Percentiles rank a stretch among this genome's conserved stretches.
phyloP scores from a whole-genome alignment of 2,329 filamentous ascomycete species.

The Ambrosiella xylebori region DNA sequence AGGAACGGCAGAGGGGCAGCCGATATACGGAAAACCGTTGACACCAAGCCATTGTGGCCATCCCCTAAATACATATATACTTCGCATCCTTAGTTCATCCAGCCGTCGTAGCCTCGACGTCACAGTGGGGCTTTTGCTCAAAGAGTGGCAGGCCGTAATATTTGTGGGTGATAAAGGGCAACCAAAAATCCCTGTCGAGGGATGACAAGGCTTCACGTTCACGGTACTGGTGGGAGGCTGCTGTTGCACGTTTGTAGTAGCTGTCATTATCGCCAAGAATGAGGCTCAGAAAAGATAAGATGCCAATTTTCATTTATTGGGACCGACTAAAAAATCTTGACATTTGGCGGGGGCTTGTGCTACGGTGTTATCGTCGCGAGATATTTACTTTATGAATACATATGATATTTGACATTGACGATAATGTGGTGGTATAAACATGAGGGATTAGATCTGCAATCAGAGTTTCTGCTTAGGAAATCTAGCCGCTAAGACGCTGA shows the following conservation, averaged over 20 bases:
- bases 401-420: not conserved
- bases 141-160: not conserved
- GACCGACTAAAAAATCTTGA: not conserved
- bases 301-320: not conserved
- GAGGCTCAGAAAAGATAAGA: not conserved
- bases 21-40: not conserved
- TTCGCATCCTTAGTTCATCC: not conserved
- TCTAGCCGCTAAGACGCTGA: conserved; percentile 2
- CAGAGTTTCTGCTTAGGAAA: not conserved
- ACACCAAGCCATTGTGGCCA: not conserved
- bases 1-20: no score
- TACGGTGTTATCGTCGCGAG: not conserved
- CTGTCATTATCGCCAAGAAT: not conserved
- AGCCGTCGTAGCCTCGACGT: not conserved
- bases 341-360: not conserved
- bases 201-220: not conserved
- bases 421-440: not conserved
- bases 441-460: not conserved
- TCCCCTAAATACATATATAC: not conserved
- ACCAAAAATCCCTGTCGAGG: not conserved
- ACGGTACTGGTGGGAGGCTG: not conserved
- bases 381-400: not conserved
- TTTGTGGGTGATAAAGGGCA: not conserved
- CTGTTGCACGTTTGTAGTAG: not conserved
- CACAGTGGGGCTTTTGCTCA: not conserved